A percentile compares a stretch with the other conserved stretches of the same genome.
Evolutionary conservation across 345 rosid species (phyloP).

Genomic region (Iberis pinnata): DNA sequence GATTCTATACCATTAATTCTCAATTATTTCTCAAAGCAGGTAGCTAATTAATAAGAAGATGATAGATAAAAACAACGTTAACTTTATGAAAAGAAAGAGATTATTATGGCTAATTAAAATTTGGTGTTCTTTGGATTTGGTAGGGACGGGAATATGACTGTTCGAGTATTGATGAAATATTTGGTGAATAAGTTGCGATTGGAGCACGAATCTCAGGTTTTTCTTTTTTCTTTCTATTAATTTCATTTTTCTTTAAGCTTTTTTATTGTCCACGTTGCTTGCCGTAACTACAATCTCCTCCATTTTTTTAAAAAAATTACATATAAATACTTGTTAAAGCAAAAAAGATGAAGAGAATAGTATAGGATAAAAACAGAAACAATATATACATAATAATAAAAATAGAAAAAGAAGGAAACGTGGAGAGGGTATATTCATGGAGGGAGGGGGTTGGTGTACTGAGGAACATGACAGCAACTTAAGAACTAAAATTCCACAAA

Average conservation of each 20-base stretch:
- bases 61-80: constrained; percentile 12
- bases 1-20: constrained; percentile 2
- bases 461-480: constrained; percentile 33
- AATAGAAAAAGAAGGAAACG: constrained; percentile 19
- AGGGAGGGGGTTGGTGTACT: constrained; percentile 34
- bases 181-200: constrained; percentile 85
- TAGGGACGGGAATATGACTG: constrained; percentile 97
- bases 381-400: constrained; percentile 9
- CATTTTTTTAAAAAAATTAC: constrained; percentile 15
- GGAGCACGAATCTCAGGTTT: constrained; percentile 97
- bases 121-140: constrained; percentile 28
- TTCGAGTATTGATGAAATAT: constrained; percentile 83
- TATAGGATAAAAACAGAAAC: constrained; percentile 24
- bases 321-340: constrained; percentile 18
- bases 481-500: constrained; percentile 33
- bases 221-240: not conserved
- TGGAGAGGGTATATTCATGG: constrained; percentile 32
- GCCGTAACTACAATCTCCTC: constrained; percentile 34
- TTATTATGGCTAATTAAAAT: constrained; percentile 11
- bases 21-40: not conserved
- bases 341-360: constrained; percentile 23
- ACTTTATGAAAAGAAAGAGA: not conserved
- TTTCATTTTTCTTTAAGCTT: constrained; percentile 11
- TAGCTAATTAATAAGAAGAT: constrained; percentile 10
- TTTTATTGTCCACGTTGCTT: constrained; percentile 30